phyloP scores from a whole-genome alignment of 805 yeast species.

The Ascoidea rubescens region DNA sequence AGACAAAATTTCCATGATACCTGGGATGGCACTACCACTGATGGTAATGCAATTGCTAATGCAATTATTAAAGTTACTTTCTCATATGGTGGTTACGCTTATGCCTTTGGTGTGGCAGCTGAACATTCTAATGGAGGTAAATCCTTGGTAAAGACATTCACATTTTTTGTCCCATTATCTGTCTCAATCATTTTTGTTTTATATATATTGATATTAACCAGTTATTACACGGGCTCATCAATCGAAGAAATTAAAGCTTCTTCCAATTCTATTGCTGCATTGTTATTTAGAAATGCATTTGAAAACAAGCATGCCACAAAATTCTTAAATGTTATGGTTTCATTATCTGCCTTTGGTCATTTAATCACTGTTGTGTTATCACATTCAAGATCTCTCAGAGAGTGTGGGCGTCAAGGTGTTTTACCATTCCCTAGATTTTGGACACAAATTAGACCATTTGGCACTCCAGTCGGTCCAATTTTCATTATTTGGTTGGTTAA shows the following conservation, averaged over 20 bases:
- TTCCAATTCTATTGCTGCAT: constrained; percentile 19
- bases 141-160: constrained; percentile 18
- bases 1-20: constrained; percentile 22
- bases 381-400: constrained; percentile 35
- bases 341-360: constrained; percentile 34
- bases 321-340: constrained; percentile 33
- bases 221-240: constrained; percentile 20
- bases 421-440: constrained; percentile 31
- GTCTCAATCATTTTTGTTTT: constrained; percentile 19
- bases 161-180: constrained; percentile 19
- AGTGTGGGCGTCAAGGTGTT: constrained; percentile 36
- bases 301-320: constrained; percentile 24
- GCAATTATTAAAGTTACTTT: constrained; percentile 30
- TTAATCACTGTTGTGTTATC: constrained; percentile 33
- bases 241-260: constrained; percentile 18
- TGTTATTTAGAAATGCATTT: constrained; percentile 20
- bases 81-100: constrained; percentile 26
- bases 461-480: constrained; percentile 30
- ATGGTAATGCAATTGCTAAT: constrained; percentile 27
- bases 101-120: constrained; percentile 24
- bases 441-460: constrained; percentile 30
- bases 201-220: constrained; percentile 21
- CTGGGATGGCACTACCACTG: constrained; percentile 26
- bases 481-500: constrained; percentile 32
- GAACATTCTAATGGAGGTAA: constrained; percentile 23